Conservation (phyloP, 1,284 basidiomycete species). For the Cerrena zonata region DNA sequence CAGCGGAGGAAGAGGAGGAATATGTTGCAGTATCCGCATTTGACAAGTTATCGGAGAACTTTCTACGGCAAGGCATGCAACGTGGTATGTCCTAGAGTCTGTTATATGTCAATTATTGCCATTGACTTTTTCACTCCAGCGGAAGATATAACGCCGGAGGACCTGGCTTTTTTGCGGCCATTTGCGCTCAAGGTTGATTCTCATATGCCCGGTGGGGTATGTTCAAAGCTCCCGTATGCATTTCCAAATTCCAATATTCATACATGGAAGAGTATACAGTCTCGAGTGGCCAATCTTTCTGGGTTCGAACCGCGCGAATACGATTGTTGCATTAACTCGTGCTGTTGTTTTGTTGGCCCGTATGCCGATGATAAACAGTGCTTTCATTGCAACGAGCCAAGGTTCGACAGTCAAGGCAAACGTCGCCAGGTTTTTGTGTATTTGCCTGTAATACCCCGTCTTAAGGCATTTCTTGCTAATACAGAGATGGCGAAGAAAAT, state of each 20-base stretch:
- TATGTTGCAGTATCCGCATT: too few species aligned
- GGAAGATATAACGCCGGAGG: too few species aligned
- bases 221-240: conserved; percentile 12
- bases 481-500: conserved; percentile 13
- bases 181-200: conserved; percentile 17
- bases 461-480: conserved; percentile 11
- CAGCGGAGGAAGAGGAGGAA: too few species aligned
- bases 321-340: conserved; percentile 31
- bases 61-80: too few species aligned
- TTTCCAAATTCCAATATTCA: conserved; percentile 13
- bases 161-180: conserved; percentile 8
- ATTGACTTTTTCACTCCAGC: too few species aligned
- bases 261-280: conserved; percentile 10
- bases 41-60: too few species aligned
- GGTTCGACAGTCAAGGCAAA: conserved; percentile 7
- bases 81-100: too few species aligned
- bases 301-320: conserved; percentile 25
- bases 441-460: conserved; percentile 15
- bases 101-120: too few species aligned
- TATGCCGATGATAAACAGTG: conserved; percentile 17
- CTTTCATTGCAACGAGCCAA: conserved; percentile 17
- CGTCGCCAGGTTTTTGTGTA: conserved; percentile 13
- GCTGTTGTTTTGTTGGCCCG: conserved; percentile 25
- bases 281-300: conserved; percentile 17
- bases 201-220: conserved; percentile 17